phyloP scores from a whole-genome alignment of 2,329 filamentous ascomycete species.

The Harringtonia lauricola region DNA sequence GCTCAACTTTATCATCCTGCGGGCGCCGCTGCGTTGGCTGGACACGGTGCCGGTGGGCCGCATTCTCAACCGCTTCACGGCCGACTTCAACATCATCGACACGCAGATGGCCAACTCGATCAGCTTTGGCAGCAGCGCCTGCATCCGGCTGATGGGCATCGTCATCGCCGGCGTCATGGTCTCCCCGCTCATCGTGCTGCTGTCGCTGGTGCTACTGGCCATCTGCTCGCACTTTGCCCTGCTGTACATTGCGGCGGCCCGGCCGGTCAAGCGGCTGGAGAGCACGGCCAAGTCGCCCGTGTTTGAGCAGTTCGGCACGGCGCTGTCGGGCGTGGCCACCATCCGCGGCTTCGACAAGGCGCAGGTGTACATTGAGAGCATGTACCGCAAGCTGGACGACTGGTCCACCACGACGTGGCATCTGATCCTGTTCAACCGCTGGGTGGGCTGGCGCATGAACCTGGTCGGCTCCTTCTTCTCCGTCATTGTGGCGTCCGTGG shows the following conservation, averaged over 20 bases:
- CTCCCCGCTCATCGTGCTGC: slow-evolving; percentile 52
- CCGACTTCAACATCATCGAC: slow-evolving; percentile 67
- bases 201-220: slow-evolving; percentile 46
- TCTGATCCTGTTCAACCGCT: slow-evolving; percentile 63
- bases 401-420: slow-evolving; percentile 57
- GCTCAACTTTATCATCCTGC: slow-evolving; percentile 55
- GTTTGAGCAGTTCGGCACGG: slow-evolving; percentile 68
- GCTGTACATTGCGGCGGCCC: slow-evolving; percentile 57
- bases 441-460: slow-evolving; percentile 65
- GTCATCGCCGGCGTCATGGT: slow-evolving; percentile 58
- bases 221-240: slow-evolving; percentile 47
- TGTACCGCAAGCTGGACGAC: slow-evolving; percentile 59
- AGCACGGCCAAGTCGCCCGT: slow-evolving; percentile 68
- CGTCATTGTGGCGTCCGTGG: slow-evolving; percentile 50
- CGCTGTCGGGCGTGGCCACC: slow-evolving; percentile 60
- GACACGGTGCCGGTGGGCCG: slow-evolving; percentile 70
- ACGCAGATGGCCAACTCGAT: slow-evolving; percentile 53
- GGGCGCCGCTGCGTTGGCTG: slow-evolving; percentile 66
- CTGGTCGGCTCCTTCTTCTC: slow-evolving; percentile 60
- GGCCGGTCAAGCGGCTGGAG: slow-evolving; percentile 68
- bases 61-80: slow-evolving; percentile 66
- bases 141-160: slow-evolving; percentile 53
- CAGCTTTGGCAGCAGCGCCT: slow-evolving; percentile 46
- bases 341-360: slow-evolving; percentile 66
- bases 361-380: slow-evolving; percentile 54